Base-by-base conservation (phyloP, 1,139 yeast genomes). In the Hyphopichia wangnamkhiaoensis region DNA sequence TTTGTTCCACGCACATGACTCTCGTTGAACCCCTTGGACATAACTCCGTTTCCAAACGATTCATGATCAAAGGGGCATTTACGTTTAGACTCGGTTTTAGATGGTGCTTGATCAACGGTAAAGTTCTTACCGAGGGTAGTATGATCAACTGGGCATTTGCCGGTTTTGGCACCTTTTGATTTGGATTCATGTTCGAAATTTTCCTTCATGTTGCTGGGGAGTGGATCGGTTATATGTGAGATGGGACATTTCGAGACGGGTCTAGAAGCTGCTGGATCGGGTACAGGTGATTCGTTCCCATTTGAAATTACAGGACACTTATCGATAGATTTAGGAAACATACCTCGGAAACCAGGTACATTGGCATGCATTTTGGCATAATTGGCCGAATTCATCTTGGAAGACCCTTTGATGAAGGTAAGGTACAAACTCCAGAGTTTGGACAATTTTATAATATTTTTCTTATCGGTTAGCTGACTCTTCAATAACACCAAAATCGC, bases 381-480 rank as follows among this genome's bases (percentile, higher is more conserved):
- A 41, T 61, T 63, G 24, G 53, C 44, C 6, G 63, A 46, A 35
- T 53, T 59, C 50, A 63, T 54, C 38, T 60, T 62, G 36, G 50
- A 58, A 9, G 65, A 53, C 39, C 61, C 61, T 24, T 61, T 59
- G 17, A 68, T 56, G 39, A 71, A 63, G 1, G 72, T 67, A 41
- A 63, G 46, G 50, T 71, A 71, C 38, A 71, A 70, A 33, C 59
- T 62, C 78, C 78, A 72, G 38, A 69, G 56, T 44, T 68, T 68
- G 8, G 60, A 47, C 8, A 68, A 47, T 39, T 65, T 62, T n/a
- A 34, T 39, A 1, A 60, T 47, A 38, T 57, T 57, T 3, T 49
- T 59, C 32, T 58, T 57, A 31, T 55, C 57, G 10, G 44, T 26
- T 5, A 48, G 29, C 3, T 44, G 32, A 17, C 46, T 38, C 2